These are phyloP conservation scores for Didymella pomorum DNA, from an alignment of 2,329 filamentous ascomycete species.

Conservation along the genomic window DNA sequence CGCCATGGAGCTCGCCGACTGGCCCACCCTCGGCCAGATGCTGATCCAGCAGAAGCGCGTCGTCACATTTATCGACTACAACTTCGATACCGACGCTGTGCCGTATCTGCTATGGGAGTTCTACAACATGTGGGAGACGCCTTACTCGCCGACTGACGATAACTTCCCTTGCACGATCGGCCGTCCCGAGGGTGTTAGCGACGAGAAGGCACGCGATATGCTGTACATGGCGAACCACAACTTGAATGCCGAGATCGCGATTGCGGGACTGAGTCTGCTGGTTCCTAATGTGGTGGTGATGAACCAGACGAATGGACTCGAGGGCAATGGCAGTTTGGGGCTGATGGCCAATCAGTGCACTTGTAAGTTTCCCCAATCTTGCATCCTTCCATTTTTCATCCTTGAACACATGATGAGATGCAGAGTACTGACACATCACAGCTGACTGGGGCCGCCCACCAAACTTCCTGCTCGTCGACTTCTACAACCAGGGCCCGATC, in stretches of 20 bases:
- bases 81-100: constrained; percentile 76
- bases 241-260: constrained; percentile 74
- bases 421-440: constrained; percentile 23
- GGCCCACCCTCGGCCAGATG: constrained; percentile 80
- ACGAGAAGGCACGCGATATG: constrained; percentile 62
- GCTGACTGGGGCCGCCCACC: constrained; percentile 49
- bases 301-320: constrained; percentile 47
- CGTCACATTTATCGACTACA: constrained; percentile 53
- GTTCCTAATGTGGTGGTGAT: constrained; percentile 49
- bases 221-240: constrained; percentile 94
- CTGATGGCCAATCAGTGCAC: constrained; percentile 44
- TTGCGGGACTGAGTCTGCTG: constrained; percentile 40
- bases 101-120: constrained; percentile 92
- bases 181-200: constrained; percentile 72
- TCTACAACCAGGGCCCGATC: constrained; percentile 48
- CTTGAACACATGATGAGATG: background rate
- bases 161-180: constrained; percentile 81
- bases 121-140: constrained; percentile 89
- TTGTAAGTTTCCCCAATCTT: constrained; percentile 34
- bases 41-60: constrained; percentile 49
- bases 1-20: constrained; percentile 79
- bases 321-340: constrained; percentile 46
- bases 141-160: constrained; percentile 75
- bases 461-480: constrained; percentile 54
- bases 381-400: background rate